These are phyloP conservation scores for Colletotrichum sp. DNA, from an alignment of 2,329 filamentous ascomycete genomes.

Conservation along the genomic window DNA sequence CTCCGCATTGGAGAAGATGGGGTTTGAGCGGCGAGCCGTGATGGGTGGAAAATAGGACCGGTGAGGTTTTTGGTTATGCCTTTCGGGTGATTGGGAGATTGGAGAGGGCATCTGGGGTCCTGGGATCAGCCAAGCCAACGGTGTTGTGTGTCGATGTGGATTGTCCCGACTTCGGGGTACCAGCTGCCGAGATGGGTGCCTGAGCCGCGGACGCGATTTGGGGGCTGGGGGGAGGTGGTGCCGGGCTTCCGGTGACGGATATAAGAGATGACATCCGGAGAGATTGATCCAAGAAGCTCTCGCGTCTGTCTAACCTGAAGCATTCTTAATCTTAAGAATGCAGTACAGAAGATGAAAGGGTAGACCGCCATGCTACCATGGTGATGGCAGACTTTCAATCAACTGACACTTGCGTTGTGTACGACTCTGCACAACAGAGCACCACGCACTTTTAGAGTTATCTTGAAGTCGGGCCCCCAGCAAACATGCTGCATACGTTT, in stretches of 20 bases:
- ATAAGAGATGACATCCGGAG: not conserved
- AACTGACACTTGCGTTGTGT: not conserved
- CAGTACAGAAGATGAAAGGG: not conserved
- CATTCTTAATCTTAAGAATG: not conserved
- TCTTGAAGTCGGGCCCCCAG: not conserved
- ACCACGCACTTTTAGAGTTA: not conserved
- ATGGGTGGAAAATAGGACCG: slow-evolving; percentile 1
- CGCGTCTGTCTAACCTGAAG: not conserved
- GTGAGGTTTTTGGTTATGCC: not conserved
- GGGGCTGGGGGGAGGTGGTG: not conserved
- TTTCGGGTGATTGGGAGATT: slow-evolving; percentile 6
- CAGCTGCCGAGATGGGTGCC: not conserved
- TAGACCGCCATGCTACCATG: not conserved
- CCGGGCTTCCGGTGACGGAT: not conserved
- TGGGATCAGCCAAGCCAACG: not conserved
- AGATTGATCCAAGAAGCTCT: not conserved
- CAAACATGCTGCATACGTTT: not conserved
- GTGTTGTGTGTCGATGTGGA: not conserved
- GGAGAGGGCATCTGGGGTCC: not conserved
- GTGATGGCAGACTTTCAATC: not conserved
- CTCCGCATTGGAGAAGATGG: not conserved
- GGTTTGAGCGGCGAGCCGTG: not conserved
- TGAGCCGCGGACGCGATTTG: not conserved
- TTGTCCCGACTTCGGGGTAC: slow-evolving; percentile 1
- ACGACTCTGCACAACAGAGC: not conserved